These are phyloP conservation scores for Termitomyces sp. DNA, from an alignment of 768 basidiomycete genomes.

Conservation along the genomic window DNA sequence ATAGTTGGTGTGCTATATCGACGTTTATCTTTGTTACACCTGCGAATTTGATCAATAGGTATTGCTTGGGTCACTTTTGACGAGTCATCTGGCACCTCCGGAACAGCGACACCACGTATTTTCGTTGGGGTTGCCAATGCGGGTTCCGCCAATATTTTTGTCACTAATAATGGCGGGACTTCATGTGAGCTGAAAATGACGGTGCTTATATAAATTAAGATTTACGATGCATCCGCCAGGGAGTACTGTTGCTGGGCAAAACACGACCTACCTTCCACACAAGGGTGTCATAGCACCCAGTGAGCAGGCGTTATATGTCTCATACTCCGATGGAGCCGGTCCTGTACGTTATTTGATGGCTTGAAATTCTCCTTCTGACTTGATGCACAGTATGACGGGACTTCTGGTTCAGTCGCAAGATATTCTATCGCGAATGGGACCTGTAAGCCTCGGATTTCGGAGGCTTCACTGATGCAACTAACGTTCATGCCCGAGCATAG, in stretches of 20 bases:
- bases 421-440: constrained; percentile 51
- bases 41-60: constrained; percentile 19
- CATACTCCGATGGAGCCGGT: constrained; percentile 61
- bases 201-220: not conserved
- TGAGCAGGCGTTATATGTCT: constrained; percentile 56
- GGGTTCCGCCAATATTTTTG: constrained; percentile 53
- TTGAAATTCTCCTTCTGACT: constrained; percentile 1
- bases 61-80: constrained; percentile 69
- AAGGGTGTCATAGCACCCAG: constrained; percentile 61
- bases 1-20: constrained; percentile 28
- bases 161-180: constrained; percentile 52
- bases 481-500: constrained; percentile 17
- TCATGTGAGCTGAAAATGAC: constrained; percentile 40
- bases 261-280: constrained; percentile 57
- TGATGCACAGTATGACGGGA: constrained; percentile 48
- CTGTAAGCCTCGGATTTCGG: constrained; percentile 26
- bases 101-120: constrained; percentile 56
- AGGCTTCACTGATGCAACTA: not conserved
- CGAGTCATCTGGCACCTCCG: constrained; percentile 49
- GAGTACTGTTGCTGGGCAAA: constrained; percentile 55
- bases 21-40: not conserved
- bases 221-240: constrained; percentile 28
- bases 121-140: constrained; percentile 65
- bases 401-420: constrained; percentile 44
- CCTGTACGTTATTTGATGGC: constrained; percentile 32